Conservation (phyloP, 1,284 basidiomycete genomes). For the Clitocybe nebularis region DNA sequence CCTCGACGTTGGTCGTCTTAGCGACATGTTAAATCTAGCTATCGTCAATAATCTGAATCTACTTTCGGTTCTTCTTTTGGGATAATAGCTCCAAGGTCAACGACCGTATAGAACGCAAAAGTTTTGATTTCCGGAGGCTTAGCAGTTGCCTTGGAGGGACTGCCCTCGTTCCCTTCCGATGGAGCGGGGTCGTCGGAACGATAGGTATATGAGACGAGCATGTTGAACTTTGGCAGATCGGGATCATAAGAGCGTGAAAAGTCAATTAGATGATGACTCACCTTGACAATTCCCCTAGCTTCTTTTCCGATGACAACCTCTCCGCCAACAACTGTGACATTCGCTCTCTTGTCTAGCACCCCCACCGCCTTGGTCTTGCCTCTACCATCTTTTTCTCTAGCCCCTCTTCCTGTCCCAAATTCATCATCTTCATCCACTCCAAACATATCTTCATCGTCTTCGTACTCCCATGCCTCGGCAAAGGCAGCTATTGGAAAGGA, state of each 20-base stretch:
- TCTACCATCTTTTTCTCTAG: conserved; percentile 41
- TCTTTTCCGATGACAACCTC: conserved; percentile 79
- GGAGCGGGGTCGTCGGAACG: conserved; percentile 77
- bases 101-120: conserved; percentile 81
- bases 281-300: conserved; percentile 71
- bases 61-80: conserved; percentile 47
- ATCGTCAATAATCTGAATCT: conserved; percentile 15
- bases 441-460: conserved; percentile 86
- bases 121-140: conserved; percentile 72
- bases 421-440: conserved; percentile 25
- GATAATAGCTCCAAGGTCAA: conserved; percentile 71
- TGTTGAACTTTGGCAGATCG: conserved; percentile 68
- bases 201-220: conserved; percentile 91
- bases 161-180: conserved; percentile 52
- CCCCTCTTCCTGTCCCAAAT: conserved; percentile 29
- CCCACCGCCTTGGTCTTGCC: conserved; percentile 67
- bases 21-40: too few relatives aligned
- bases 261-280: conserved; percentile 29
- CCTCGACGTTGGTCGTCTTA: too few relatives aligned
- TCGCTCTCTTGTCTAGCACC: conserved; percentile 80
- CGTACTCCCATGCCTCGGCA: conserved; percentile 95
- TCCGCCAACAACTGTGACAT: conserved; percentile 81
- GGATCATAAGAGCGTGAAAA: conserved; percentile 3
- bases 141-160: conserved; percentile 40
- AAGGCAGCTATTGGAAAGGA: conserved; percentile 83